These are phyloP conservation scores for Symbiodinium natans DNA, from an alignment of 73 alveolate genomes.

Conservation along the genomic window DNA sequence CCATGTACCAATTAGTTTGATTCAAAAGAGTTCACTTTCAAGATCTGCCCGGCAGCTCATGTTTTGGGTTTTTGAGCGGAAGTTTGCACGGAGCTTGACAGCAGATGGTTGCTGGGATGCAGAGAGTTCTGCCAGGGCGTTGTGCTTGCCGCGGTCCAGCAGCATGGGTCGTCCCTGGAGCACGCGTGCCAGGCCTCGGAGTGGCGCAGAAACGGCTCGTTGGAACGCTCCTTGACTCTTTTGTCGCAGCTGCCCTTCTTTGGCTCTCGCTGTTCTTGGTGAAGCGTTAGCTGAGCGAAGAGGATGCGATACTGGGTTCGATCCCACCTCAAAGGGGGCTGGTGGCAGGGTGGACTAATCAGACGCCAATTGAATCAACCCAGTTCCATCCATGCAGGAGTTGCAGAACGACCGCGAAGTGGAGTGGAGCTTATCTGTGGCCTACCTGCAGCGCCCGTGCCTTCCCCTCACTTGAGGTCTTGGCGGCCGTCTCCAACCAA, in stretches of 20 bases:
- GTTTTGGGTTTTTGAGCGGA: no score
- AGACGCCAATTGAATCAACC: no score
- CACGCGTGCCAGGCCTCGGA: slow-evolving; percentile 33
- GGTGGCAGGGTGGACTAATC: no score
- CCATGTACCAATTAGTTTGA: no score
- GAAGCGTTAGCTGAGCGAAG: background rate
- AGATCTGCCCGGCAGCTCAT: no score
- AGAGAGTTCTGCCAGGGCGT: background rate
- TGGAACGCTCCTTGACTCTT: no score
- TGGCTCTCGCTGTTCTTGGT: background rate
- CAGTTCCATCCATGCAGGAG: background rate
- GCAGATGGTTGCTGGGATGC: no score
- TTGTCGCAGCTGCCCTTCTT: background rate
- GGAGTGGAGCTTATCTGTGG: background rate
- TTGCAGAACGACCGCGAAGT: slow-evolving; percentile 30
- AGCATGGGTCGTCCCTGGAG: slow-evolving; percentile 39
- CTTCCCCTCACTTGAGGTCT: background rate
- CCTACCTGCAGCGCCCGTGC: background rate
- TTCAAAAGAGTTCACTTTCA: no score
- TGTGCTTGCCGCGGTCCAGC: slow-evolving; percentile 21
- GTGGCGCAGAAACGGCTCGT: background rate
- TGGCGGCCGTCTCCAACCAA: slow-evolving; percentile 50
- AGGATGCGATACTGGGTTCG: background rate
- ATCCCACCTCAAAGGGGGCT: no score
- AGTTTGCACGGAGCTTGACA: no score